phyloP scores from a whole-genome alignment of 441 rosid species.

The Pelargonium cotyledonis region DNA sequence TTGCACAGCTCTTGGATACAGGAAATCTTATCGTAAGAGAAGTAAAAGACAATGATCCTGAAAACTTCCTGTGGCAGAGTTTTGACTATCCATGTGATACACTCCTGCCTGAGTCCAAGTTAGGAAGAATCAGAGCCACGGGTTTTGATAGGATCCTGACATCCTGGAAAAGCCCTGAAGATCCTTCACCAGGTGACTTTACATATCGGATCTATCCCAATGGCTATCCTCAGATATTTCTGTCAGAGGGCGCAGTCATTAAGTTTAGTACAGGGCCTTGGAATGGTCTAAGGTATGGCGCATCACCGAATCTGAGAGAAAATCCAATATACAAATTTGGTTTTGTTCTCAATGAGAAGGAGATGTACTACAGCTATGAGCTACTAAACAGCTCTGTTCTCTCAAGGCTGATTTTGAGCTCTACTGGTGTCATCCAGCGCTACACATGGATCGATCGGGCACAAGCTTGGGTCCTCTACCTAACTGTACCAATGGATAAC shows the following conservation, averaged over 20 bases:
- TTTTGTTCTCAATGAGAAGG: constrained; percentile 14
- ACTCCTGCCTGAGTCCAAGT: neutral
- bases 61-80: neutral
- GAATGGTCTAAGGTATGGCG: constrained; percentile 15
- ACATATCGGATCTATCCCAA: constrained; percentile 1
- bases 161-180: neutral
- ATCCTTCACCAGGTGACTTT: constrained; percentile 8
- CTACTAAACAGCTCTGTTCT: neutral
- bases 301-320: neutral
- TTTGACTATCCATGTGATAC: neutral
- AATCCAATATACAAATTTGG: constrained; percentile 1
- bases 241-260: neutral
- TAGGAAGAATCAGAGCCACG: neutral
- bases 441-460: constrained; percentile 7
- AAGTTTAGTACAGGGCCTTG: constrained; percentile 18
- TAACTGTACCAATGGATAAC: neutral
- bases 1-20: neutral
- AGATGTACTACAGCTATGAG: constrained; percentile 14
- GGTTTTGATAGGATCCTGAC: neutral
- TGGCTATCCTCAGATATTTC: constrained; percentile 18
- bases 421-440: neutral
- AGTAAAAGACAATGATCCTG: neutral
- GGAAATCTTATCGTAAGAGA: neutral
- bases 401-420: constrained; percentile 1
- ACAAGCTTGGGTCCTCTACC: neutral